Evolutionary conservation across 306 rosid genomes (phyloP), one percentile per base, ranked within the genome.

Genomic region (Myrica gale): DNA sequence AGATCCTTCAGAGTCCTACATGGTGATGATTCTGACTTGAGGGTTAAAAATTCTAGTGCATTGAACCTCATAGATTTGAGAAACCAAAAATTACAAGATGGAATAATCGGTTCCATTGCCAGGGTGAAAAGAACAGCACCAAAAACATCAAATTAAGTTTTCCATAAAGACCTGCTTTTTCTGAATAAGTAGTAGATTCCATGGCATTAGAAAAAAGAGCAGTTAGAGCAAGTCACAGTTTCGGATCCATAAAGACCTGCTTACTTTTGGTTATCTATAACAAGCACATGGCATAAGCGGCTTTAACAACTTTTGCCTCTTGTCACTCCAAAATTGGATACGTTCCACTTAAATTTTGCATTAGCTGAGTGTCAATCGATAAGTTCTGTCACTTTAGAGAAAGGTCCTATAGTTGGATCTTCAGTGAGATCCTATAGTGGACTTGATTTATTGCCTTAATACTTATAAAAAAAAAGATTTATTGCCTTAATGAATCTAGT

Each of bases 1-100:
- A 88, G 87, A 84, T 86, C 87, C 77, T 80, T 83, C 80, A 91
- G 74, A 72, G 83, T 82, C 88, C 97, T 92, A 87, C 86, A 84
- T 75, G 70, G 72, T 69, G 37, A 57, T 52, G 57, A 73, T 55
- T 26, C 41, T 16, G 39, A 41, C 44, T 79, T 81, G 63, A 78
- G 77, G 52, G 39, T 37, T 66, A 71, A 48, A 1, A 50, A 44
- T 7, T 17, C 71, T 47, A 69, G 55, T 56, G 41, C 44, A 41
- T 41, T 21, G 0, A 63, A 41, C 39, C 8, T 55, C 7, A 43
- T 19, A 62, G 21, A 58, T 19, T 58, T 19, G 26, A 58, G 66
- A 58, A 12, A 62, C 41, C 21, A 7, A 7, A 42, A 66, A 8
- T 41, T 11, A 69, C 19, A 9, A 19, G 56, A 69, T 42, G 54